A percentile compares a stretch with the other conserved stretches of the same genome.
phyloP scores from a whole-genome alignment of 345 rosid species.

The Dipteronia dyeriana region DNA sequence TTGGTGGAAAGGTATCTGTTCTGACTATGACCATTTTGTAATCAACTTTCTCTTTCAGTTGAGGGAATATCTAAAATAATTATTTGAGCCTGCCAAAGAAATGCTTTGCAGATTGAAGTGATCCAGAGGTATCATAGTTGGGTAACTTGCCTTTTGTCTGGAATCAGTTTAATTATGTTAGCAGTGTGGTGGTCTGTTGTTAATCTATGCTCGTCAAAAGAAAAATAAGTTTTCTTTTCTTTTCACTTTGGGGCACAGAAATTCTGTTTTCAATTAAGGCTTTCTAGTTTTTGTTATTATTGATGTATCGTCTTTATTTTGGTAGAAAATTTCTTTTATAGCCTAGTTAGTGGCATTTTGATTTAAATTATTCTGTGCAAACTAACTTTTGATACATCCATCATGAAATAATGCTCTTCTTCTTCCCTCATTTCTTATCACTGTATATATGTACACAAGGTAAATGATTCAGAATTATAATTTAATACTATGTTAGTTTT shows the following conservation, averaged over 20 bases:
- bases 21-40: slow-evolving; percentile 24
- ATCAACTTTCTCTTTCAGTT: slow-evolving; percentile 30
- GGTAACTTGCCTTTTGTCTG: slow-evolving; percentile 8
- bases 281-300: slow-evolving; percentile 1
- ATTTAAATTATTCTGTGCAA: background rate
- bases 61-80: slow-evolving; percentile 26
- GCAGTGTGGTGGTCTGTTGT: background rate
- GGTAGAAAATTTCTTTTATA: background rate
- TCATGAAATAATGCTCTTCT: background rate
- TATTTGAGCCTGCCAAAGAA: slow-evolving; percentile 28
- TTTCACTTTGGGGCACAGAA: background rate
- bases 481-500: background rate
- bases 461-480: background rate
- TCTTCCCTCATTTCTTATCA: background rate
- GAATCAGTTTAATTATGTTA: background rate
- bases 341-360: background rate
- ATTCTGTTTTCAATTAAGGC: slow-evolving; percentile 1
- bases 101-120: slow-evolving; percentile 32
- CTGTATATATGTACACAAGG: background rate
- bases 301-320: background rate
- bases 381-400: background rate
- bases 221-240: background rate
- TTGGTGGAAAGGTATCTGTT: slow-evolving; percentile 84
- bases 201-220: slow-evolving; percentile 3
- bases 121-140: slow-evolving; percentile 22